Conservation (phyloP, 2,329 filamentous ascomycete genomes). For the Alternaria burnsii region DNA sequence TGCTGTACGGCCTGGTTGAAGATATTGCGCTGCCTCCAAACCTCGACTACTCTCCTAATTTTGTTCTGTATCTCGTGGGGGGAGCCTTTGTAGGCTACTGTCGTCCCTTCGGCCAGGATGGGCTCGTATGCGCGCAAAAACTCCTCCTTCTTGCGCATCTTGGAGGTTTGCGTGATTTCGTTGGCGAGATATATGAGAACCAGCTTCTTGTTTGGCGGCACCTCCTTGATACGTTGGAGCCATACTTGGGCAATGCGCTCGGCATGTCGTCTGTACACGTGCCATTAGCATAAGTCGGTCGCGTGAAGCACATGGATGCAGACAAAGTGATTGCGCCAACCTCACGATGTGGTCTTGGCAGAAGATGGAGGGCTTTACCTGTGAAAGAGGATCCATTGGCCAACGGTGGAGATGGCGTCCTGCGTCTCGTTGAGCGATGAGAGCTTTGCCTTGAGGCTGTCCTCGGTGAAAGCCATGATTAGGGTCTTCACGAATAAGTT, state of each 20-base stretch:
- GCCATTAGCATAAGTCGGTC: constrained; percentile 26
- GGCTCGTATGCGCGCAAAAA: constrained; percentile 93
- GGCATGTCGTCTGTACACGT: constrained; percentile 76
- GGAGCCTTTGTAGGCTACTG: constrained; percentile 89
- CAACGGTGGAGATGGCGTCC: constrained; percentile 93
- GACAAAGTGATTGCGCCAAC: constrained; percentile 11
- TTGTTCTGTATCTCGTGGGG: constrained; percentile 85
- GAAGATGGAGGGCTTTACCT: constrained; percentile 65
- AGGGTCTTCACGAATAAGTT: constrained; percentile 32
- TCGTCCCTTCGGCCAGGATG: constrained; percentile 87
- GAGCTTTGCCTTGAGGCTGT: constrained; percentile 92
- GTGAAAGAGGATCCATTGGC: constrained; percentile 99
- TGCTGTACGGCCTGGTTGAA: constrained; percentile 83
- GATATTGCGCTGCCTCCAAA: constrained; percentile 87
- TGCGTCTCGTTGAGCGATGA: constrained; percentile 96
- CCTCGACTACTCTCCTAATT: constrained; percentile 86
- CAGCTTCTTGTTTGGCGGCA: constrained; percentile 82
- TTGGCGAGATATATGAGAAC: constrained; percentile 96
- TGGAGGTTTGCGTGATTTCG: constrained; percentile 96
- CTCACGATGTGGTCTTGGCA: background rate
- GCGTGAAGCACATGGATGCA: constrained; percentile 1
- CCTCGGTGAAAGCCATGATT: constrained; percentile 91
- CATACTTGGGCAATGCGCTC: constrained; percentile 91
- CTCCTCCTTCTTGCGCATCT: constrained; percentile 89
- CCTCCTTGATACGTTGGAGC: constrained; percentile 89